Conservation (phyloP, 345 rosid species). For the Raphanus raphanistrum region DNA sequence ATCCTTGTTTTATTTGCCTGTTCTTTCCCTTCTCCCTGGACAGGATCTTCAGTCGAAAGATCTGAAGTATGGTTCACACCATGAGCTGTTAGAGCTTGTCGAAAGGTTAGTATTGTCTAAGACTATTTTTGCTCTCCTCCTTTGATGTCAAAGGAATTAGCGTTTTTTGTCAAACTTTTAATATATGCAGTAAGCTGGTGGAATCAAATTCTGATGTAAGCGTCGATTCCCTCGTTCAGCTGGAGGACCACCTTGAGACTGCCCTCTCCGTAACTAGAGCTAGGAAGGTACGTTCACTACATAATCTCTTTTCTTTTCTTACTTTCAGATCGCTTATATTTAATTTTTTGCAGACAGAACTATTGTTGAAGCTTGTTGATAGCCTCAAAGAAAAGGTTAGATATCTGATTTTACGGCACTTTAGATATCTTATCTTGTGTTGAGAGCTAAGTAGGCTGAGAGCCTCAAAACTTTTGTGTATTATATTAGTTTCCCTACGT, state of each 20-base stretch:
- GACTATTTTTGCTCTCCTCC: not conserved
- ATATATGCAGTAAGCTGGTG: conserved; percentile 33
- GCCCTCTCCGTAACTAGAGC: conserved; percentile 38
- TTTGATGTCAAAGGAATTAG: conserved; percentile 19
- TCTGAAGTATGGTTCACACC: conserved; percentile 28
- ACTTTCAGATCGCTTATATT: not conserved
- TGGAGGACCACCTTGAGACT: conserved; percentile 31
- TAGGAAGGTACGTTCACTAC: conserved; percentile 30
- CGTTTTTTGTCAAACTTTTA: conserved; percentile 15
- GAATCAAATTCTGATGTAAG: conserved; percentile 24
- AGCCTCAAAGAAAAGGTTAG: conserved; percentile 38
- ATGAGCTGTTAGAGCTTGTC: conserved; percentile 34
- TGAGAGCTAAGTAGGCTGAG: not conserved
- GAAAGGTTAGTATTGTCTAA: conserved; percentile 30
- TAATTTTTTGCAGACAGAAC: conserved; percentile 28
- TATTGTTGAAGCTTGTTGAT: conserved; percentile 34
- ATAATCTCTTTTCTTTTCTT: not conserved
- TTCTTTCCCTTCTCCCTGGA: not conserved
- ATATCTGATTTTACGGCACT: not conserved
- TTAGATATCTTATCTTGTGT: not conserved
- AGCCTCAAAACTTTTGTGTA: not conserved
- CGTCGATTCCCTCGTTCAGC: conserved; percentile 25
- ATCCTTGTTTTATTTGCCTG: not conserved
- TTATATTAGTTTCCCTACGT: not conserved
- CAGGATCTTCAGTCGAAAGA: conserved; percentile 35